Evolutionary conservation across 2,329 filamentous ascomycete genomes (phyloP).

Genomic region (Talaromyces islandicus): DNA sequence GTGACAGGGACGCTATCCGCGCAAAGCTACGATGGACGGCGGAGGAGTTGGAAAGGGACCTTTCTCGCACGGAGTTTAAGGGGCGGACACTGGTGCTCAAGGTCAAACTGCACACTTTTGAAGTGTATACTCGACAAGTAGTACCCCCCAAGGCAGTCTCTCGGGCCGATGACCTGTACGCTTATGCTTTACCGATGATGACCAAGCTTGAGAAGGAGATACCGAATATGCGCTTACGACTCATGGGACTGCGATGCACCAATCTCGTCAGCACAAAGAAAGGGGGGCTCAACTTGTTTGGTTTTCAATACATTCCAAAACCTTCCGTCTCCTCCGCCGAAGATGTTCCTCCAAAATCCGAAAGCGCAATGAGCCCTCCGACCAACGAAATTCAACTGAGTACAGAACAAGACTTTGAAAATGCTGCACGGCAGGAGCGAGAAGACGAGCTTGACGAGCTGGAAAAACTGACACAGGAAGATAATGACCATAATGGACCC

Average conservation of each 20-base stretch:
- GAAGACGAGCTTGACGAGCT: conserved; percentile 57
- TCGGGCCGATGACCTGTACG: conserved; percentile 75
- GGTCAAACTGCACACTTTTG: conserved; percentile 89
- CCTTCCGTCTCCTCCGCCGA: background rate
- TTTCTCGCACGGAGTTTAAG: conserved; percentile 73
- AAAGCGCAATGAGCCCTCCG: background rate
- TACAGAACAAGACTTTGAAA: conserved; percentile 62
- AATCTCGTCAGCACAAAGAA: conserved; percentile 83
- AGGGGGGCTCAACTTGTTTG: conserved; percentile 75
- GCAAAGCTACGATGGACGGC: conserved; percentile 76
- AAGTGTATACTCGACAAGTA: conserved; percentile 79
- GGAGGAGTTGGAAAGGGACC: conserved; percentile 79
- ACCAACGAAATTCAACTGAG: conserved; percentile 45
- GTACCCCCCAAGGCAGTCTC: conserved; percentile 66
- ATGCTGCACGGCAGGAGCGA: conserved; percentile 53
- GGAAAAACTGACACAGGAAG: conserved; percentile 57
- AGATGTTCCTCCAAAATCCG: background rate
- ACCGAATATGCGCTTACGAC: conserved; percentile 67
- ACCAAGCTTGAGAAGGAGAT: conserved; percentile 77
- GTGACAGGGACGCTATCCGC: conserved; percentile 60
- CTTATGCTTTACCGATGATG: conserved; percentile 74
- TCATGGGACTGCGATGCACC: conserved; percentile 87
- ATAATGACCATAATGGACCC: background rate
- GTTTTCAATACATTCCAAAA: conserved; percentile 28
- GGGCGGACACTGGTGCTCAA: conserved; percentile 89